Percentiles rank a stretch among this genome's conserved stretches.
Conservation (phyloP, 2,329 filamentous ascomycete species). For the Fonsecaea pedrosoi region DNA sequence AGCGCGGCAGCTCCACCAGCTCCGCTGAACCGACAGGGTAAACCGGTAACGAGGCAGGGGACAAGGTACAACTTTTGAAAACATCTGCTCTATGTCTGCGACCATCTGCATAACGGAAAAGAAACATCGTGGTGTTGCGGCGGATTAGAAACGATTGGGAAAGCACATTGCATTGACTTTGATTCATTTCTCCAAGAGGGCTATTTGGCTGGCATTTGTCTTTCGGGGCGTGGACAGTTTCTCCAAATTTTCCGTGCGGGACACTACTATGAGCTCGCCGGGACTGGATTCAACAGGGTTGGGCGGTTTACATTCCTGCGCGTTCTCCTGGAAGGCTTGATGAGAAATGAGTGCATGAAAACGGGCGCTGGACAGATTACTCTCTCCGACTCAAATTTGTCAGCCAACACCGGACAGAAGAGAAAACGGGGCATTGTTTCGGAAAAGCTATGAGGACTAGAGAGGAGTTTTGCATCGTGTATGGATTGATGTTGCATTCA, state of each 20-base stretch:
- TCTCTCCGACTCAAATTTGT: slow-evolving; percentile 8
- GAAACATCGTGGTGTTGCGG: not conserved
- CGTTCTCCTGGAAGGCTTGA: not conserved
- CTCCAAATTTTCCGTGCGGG: not conserved
- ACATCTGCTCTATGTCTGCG: not conserved
- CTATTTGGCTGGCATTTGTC: slow-evolving; percentile 1
- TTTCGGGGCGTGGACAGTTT: not conserved
- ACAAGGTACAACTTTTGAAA: slow-evolving; percentile 55
- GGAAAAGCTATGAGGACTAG: not conserved
- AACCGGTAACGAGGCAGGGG: slow-evolving; percentile 59
- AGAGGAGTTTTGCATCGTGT: not conserved
- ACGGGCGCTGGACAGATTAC: not conserved
- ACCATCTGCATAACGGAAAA: not conserved
- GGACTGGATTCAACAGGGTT: not conserved
- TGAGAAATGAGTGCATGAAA: slow-evolving; percentile 10
- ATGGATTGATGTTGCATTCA: slow-evolving; percentile 3
- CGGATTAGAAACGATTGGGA: not conserved
- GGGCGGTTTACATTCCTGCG: not conserved
- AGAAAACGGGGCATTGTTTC: slow-evolving; percentile 5
- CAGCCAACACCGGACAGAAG: not conserved
- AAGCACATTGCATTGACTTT: not conserved
- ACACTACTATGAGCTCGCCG: not conserved
- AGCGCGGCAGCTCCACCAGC: slow-evolving; percentile 24
- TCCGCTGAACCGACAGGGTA: slow-evolving; percentile 54
- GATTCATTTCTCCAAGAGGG: not conserved